Conservation (phyloP, 2,329 filamentous ascomycete species). For the Rhinocladiella similis region DNA sequence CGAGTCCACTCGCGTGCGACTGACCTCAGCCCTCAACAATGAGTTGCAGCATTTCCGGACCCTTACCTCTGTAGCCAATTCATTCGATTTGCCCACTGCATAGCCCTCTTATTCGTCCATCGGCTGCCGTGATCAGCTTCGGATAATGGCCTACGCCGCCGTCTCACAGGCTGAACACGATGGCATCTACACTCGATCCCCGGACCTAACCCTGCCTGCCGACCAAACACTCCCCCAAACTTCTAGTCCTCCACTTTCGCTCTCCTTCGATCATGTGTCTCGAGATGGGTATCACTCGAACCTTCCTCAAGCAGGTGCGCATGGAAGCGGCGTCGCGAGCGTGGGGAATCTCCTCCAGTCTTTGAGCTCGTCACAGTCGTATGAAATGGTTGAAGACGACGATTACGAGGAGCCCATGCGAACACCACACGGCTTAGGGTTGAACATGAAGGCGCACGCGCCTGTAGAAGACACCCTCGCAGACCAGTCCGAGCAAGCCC, state of each 20-base stretch:
- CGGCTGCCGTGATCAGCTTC: background rate
- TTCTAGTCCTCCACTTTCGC: conserved; percentile 15
- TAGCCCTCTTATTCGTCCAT: conserved; percentile 10
- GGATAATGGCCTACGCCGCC: conserved; percentile 23
- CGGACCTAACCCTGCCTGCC: conserved; percentile 5
- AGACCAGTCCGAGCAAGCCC: conserved; percentile 20
- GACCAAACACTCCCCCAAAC: conserved; percentile 13
- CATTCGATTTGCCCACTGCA: conserved; percentile 3
- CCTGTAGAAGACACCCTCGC: conserved; percentile 9
- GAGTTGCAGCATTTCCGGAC: background rate
- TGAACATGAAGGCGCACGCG: conserved; percentile 11
- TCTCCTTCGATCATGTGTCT: conserved; percentile 12
- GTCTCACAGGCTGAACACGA: conserved; percentile 24
- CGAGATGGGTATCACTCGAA: conserved; percentile 12
- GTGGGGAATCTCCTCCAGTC: conserved; percentile 40
- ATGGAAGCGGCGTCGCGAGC: background rate
- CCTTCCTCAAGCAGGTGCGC: conserved; percentile 4
- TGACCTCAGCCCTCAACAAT: background rate
- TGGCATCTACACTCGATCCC: conserved; percentile 6
- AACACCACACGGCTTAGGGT: conserved; percentile 11
- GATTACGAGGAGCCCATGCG: conserved; percentile 40
- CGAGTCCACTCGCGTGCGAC: background rate
- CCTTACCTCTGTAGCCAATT: conserved; percentile 9
- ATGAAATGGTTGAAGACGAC: conserved; percentile 49
- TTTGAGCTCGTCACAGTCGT: conserved; percentile 38